Evolutionary conservation across 441 rosid species (phyloP).

Genomic region (Syzygium syzygioides): DNA sequence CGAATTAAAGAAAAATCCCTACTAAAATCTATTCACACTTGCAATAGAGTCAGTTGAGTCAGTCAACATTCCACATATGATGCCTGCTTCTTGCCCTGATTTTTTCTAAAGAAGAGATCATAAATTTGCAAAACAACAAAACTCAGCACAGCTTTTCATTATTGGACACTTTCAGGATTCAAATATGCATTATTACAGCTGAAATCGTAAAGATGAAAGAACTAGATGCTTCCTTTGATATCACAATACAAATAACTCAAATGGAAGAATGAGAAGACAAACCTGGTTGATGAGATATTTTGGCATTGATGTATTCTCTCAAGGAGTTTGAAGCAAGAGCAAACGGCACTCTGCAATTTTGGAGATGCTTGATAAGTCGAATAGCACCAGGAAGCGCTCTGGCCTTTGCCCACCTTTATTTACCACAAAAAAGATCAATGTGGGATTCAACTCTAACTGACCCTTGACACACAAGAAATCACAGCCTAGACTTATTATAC

Average conservation of each 20-base stretch:
- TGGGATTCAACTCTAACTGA: not conserved
- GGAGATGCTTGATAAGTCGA: constrained; percentile 36
- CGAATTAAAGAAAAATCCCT: not conserved
- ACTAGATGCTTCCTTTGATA: not conserved
- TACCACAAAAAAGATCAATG: not conserved
- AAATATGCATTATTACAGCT: not conserved
- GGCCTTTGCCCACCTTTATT: constrained; percentile 24
- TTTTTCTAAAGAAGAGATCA: not conserved
- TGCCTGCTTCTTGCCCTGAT: not conserved
- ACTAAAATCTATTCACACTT: not conserved
- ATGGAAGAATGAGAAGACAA: not conserved
- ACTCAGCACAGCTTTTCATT: not conserved
- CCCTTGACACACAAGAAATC: not conserved
- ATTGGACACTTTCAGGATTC: not conserved
- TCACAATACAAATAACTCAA: not conserved
- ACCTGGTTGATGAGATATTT: constrained; percentile 32
- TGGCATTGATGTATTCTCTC: constrained; percentile 25
- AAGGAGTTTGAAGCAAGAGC: constrained; percentile 45
- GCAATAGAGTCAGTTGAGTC: not conserved
- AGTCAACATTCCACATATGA: not conserved
- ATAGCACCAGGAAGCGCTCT: constrained; percentile 35
- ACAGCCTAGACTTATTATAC: not conserved
- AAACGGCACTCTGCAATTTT: constrained; percentile 25
- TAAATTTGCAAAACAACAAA: not conserved
- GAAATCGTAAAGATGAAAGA: not conserved